Percentiles rank a stretch among this genome's conserved stretches.
Conservation (phyloP, 2,329 filamentous ascomycete genomes). For the Calonectria pseudoturangicola region DNA sequence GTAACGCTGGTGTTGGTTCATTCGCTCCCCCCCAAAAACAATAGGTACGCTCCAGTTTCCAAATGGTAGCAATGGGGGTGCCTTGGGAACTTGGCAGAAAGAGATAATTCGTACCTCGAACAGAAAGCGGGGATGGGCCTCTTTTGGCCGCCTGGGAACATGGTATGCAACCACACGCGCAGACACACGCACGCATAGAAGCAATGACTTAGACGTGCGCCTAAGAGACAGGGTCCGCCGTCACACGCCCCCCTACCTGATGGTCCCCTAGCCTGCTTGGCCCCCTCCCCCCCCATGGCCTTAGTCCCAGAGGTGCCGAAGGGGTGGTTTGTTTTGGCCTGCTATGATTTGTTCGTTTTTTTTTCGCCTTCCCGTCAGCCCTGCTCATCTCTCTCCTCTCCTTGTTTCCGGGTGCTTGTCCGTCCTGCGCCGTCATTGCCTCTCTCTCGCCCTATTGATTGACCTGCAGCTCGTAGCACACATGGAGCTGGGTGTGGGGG, state of each 20-base stretch:
- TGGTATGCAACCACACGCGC: constrained; percentile 40
- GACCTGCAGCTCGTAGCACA: constrained; percentile 17
- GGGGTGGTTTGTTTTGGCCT: constrained; percentile 15
- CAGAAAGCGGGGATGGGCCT: constrained; percentile 29
- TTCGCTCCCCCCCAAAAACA: background rate
- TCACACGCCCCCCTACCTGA: constrained; percentile 8
- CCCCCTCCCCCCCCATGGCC: background rate
- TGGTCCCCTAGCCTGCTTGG: background rate
- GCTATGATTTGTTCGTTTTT: constrained; percentile 4
- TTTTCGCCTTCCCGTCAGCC: constrained; percentile 20
- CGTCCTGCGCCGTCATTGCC: background rate
- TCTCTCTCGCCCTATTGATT: constrained; percentile 15
- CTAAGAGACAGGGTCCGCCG: constrained; percentile 5
- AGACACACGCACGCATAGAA: constrained; percentile 42
- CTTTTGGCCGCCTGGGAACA: constrained; percentile 23
- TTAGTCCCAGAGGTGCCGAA: constrained; percentile 18
- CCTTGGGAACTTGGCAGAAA: constrained; percentile 5
- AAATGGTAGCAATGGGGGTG: background rate
- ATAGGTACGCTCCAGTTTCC: background rate
- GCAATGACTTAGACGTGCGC: constrained; percentile 18
- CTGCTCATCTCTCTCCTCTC: constrained; percentile 4
- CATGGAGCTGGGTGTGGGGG: constrained; percentile 44
- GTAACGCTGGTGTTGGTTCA: no score
- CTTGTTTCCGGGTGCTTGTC: constrained; percentile 11
- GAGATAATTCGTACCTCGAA: constrained; percentile 16